phyloP scores from a whole-genome alignment of 2,329 filamentous ascomycete genomes.

The Waltergamsia citrina region DNA sequence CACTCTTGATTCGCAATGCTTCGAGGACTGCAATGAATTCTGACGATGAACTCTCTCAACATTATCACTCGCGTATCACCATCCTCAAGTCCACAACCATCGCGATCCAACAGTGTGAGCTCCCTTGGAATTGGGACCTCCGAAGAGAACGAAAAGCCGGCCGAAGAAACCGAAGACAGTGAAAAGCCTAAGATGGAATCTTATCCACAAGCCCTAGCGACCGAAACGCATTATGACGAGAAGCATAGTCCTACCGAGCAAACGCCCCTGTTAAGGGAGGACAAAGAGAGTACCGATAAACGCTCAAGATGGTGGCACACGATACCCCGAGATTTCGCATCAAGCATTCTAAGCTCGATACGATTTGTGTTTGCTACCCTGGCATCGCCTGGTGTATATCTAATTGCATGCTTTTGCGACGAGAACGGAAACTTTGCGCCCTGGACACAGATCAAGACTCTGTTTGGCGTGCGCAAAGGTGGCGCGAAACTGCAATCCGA shows the following conservation, averaged over 20 bases:
- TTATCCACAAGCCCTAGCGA: conserved; percentile 23
- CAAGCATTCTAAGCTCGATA: conserved; percentile 64
- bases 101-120: conserved; percentile 52
- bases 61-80: conserved; percentile 78
- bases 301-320: conserved; percentile 40
- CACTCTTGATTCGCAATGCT: conserved; percentile 7
- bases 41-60: conserved; percentile 93
- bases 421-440: conserved; percentile 71
- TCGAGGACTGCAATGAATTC: conserved; percentile 45
- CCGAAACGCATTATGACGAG: conserved; percentile 26
- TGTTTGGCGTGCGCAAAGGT: conserved; percentile 41
- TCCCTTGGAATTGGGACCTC: conserved; percentile 38
- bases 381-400: conserved; percentile 69
- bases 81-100: conserved; percentile 43
- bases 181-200: background rate
- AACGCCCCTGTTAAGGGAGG: conserved; percentile 45
- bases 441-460: conserved; percentile 60
- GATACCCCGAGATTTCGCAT: conserved; percentile 60
- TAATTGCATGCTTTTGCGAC: conserved; percentile 77
- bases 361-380: conserved; percentile 72
- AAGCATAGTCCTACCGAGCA: conserved; percentile 44
- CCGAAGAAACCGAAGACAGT: conserved; percentile 19
- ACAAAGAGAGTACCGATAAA: conserved; percentile 15
- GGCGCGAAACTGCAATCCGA: conserved; percentile 31
- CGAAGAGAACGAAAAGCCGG: conserved; percentile 27